phyloP scores from a whole-genome alignment of 2,329 filamentous ascomycete genomes.

The Sporothrix euskadiensis region DNA sequence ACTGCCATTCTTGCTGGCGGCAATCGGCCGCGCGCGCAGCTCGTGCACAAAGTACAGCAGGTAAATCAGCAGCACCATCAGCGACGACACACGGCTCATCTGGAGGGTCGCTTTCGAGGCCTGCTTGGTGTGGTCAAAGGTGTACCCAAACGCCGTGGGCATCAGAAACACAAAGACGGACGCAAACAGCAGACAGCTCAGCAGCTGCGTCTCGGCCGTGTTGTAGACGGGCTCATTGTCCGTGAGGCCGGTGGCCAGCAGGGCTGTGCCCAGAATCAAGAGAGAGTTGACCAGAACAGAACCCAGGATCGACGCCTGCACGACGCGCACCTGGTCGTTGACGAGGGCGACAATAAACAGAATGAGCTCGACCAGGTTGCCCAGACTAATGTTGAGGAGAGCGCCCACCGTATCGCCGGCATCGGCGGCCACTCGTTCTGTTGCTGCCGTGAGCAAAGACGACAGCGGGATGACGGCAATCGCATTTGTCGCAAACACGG shows the following conservation, averaged over 20 bases:
- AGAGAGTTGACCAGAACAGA: conserved; percentile 94
- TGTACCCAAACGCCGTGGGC: conserved; percentile 30
- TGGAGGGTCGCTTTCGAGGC: conserved; percentile 33
- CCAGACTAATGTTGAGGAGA: conserved; percentile 55
- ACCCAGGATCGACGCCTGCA: conserved; percentile 97
- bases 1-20: background rate
- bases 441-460: conserved; percentile 70
- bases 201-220: conserved; percentile 58
- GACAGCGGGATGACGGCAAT: conserved; percentile 74
- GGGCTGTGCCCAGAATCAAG: conserved; percentile 80
- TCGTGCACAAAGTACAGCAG: conserved; percentile 83
- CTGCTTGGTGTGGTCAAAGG: conserved; percentile 18
- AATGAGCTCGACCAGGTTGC: conserved; percentile 76
- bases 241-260: conserved; percentile 70
- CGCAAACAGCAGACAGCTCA: conserved; percentile 46
- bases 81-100: conserved; percentile 30
- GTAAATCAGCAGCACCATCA: conserved; percentile 79
- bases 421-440: conserved; percentile 47
- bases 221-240: conserved; percentile 73
- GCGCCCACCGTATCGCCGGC: conserved; percentile 30
- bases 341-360: conserved; percentile 73
- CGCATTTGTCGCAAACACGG: conserved; percentile 72
- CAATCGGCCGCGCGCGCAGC: conserved; percentile 81
- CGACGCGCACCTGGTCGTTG: conserved; percentile 85
- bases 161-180: conserved; percentile 59